Percentiles rank a stretch among this genome's conserved stretches.
Conservation (phyloP, 768 basidiomycete species). For the Boletus reticulatus region DNA sequence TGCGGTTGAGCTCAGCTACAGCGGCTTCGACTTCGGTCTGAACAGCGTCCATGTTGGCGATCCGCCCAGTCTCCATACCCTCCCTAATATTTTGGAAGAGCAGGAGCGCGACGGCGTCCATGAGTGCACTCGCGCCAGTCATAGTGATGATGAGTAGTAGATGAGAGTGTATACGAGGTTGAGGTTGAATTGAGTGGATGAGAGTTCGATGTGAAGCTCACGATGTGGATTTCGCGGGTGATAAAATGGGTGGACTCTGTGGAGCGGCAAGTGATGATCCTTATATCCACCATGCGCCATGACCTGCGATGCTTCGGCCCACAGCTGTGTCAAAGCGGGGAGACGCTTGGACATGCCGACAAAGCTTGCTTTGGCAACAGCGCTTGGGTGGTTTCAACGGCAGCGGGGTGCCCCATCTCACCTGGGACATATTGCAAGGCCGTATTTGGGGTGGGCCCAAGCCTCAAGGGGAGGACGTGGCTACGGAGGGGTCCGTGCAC, state of each 20-base stretch:
- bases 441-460: slow-evolving; percentile 2
- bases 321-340: slow-evolving; percentile 15
- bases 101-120: slow-evolving; percentile 1
- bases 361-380: slow-evolving; percentile 10
- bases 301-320: neutral
- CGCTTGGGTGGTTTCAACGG: slow-evolving; percentile 10
- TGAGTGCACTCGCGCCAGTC: neutral
- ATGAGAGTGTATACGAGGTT: neutral
- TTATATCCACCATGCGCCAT: slow-evolving; percentile 9
- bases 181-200: neutral
- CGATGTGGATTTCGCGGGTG: neutral
- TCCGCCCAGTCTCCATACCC: slow-evolving; percentile 9
- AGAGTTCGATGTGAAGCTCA: neutral
- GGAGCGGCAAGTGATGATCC: neutral
- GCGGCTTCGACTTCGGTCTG: slow-evolving; percentile 11
- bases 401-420: slow-evolving; percentile 3
- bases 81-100: slow-evolving; percentile 12
- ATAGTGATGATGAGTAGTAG: slow-evolving; percentile 6
- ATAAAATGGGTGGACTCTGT: slow-evolving; percentile 1
- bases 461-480: neutral
- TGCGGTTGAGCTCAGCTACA: slow-evolving; percentile 5
- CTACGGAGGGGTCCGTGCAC: neutral
- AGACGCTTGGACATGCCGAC: slow-evolving; percentile 11
- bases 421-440: slow-evolving; percentile 5
- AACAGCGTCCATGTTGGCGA: slow-evolving; percentile 1